Conservation (phyloP, 2,329 filamentous ascomycete species). For the Diaporthe vexans region DNA sequence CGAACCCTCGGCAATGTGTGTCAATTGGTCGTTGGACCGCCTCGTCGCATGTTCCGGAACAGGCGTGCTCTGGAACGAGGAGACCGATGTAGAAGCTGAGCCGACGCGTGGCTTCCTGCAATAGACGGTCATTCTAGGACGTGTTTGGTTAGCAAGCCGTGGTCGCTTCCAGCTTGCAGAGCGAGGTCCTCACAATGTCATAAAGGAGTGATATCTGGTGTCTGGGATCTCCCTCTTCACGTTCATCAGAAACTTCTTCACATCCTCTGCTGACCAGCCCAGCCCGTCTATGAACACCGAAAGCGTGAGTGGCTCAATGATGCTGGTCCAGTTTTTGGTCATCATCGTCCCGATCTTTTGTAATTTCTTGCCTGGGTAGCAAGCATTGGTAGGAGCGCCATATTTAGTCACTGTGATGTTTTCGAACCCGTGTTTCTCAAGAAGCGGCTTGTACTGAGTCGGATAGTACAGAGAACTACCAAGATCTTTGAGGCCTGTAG, state of each 20-base stretch:
- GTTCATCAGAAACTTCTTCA: conserved; percentile 45
- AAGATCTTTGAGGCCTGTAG: conserved; percentile 46
- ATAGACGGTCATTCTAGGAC: conserved; percentile 48
- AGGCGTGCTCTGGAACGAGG: conserved; percentile 9
- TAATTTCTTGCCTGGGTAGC: conserved; percentile 49
- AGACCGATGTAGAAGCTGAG: conserved; percentile 43
- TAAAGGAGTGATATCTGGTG: conserved; percentile 48
- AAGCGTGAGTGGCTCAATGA: conserved; percentile 46
- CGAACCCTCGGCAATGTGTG: conserved; percentile 7
- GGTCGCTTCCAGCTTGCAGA: neutral
- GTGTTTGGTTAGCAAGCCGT: conserved; percentile 16
- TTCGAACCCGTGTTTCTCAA: conserved; percentile 47
- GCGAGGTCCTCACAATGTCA: conserved; percentile 47
- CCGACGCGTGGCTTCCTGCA: conserved; percentile 47
- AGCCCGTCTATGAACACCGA: conserved; percentile 45
- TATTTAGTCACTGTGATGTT: conserved; percentile 48
- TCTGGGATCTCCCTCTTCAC: conserved; percentile 48
- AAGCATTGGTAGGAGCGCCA: conserved; percentile 48
- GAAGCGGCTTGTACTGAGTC: conserved; percentile 45
- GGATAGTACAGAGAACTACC: conserved; percentile 51
- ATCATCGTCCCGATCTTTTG: conserved; percentile 50
- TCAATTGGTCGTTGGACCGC: conserved; percentile 17
- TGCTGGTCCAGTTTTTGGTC: conserved; percentile 47
- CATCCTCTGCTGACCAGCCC: conserved; percentile 46
- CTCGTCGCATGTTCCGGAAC: conserved; percentile 3